Base-by-base conservation (phyloP, 805 yeast species). In the Saturnispora sekii region DNA sequence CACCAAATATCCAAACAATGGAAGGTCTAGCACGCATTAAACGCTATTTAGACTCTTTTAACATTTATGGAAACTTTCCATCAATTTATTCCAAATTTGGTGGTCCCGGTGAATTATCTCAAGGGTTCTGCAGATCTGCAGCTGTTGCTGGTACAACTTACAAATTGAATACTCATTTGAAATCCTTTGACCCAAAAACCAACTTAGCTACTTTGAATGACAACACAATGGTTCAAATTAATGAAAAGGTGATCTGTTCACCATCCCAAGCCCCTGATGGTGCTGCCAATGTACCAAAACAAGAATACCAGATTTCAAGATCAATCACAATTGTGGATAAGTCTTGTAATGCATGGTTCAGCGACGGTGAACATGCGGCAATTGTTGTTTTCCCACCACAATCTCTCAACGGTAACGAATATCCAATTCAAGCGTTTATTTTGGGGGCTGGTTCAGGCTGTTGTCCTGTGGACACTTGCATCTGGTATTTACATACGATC, bases 61-160 rank as follows among this genome's bases (percentile, higher is more conserved):
- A 89, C 54, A 86, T 89, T 4, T 93, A 89, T 62, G 98, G 98
- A 11, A 83, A 79, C 51, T 90, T 93, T 72, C 97, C 98, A 2
- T 94, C 85, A 10, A 71, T 90, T 68, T 81, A 81, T 55, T 84
- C 95, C 41, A 90, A 87, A 68, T 90, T 81, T 65, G 98, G 97
- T 46, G 94, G 96, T 2, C 89, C 95, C 0, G 96, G 97, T 43
- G 98, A 90, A 64, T 69, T 90, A 26, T 81, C 95, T 12, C 98
- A 90, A 66, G 98, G 97, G 1, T 90, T 93, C 63, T 90, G 97
- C 66, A 74, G 98, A 55, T 84, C 95, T 47, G 97, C 97, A 3
- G 98, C 98, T 11, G 97, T 90, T 50, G 97, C 93, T 15, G 97
- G 97, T 44, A 83, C 97, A 44, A 86, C 94, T 31, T 90, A 93